Conservation (phyloP, 2,329 filamentous ascomycete species). For the Scedosporium minutisporum region DNA sequence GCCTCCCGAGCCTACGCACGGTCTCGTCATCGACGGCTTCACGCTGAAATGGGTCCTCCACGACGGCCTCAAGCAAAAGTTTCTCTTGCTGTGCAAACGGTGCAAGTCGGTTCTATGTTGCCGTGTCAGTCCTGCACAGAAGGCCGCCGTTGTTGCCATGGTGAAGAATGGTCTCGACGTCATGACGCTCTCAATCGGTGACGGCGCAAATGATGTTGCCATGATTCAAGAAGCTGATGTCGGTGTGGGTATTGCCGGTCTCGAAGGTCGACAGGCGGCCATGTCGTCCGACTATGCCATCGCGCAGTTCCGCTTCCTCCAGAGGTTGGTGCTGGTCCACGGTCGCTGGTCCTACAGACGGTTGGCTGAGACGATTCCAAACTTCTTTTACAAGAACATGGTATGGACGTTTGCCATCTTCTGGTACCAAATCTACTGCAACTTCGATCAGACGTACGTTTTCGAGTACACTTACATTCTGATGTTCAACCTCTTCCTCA, state of each 20-base stretch:
- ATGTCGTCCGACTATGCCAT: conserved; percentile 97
- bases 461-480: conserved; percentile 98
- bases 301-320: conserved; percentile 83
- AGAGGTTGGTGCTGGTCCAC: conserved; percentile 78
- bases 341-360: conserved; percentile 95
- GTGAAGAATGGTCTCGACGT: conserved; percentile 92
- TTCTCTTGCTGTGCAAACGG: conserved; percentile 89
- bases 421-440: conserved; percentile 93
- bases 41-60: conserved; percentile 81
- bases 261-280: conserved; percentile 83
- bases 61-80: conserved; percentile 78
- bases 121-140: conserved; percentile 92
- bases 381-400: conserved; percentile 99
- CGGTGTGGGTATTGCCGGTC: conserved; percentile 90
- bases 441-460: conserved; percentile 93
- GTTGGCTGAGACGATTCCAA: conserved; percentile 85
- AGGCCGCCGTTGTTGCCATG: conserved; percentile 92
- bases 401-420: conserved; percentile 95
- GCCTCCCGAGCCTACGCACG: conserved; percentile 78
- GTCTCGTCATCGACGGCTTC: conserved; percentile 89
- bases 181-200: conserved; percentile 88
- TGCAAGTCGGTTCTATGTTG: conserved; percentile 96
- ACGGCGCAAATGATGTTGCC: conserved; percentile 91
- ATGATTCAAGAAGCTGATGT: conserved; percentile 98
- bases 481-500: conserved; percentile 94